Conservation (phyloP, 1,139 yeast genomes). For the Taiozyma onychis region DNA sequence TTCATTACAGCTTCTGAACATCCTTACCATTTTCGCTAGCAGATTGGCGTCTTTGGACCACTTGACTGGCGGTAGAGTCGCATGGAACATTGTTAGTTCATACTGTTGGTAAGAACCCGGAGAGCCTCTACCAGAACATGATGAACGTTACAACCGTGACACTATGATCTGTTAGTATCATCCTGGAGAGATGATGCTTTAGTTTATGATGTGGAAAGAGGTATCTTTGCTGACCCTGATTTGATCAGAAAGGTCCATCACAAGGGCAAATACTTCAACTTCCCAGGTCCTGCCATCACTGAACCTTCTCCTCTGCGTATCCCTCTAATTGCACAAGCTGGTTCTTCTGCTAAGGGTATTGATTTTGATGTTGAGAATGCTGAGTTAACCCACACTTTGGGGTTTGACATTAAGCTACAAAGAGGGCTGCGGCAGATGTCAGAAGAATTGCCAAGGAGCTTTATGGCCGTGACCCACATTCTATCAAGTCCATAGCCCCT, state of each 20-base stretch:
- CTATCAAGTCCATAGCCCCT: conserved; percentile 31
- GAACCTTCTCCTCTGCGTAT: conserved; percentile 41
- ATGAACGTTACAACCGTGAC: conserved; percentile 36
- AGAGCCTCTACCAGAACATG: conserved; percentile 33
- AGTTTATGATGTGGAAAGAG: conserved; percentile 27
- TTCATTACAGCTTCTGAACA: conserved; percentile 40
- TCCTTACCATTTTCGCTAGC: conserved; percentile 39
- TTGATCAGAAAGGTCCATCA: conserved; percentile 34
- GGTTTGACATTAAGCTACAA: conserved; percentile 27
- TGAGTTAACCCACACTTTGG: conserved; percentile 32
- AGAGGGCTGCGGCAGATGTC: conserved; percentile 21
- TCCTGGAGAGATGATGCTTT: conserved; percentile 42
- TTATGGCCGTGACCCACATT: conserved; percentile 30
- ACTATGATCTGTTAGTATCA: conserved; percentile 34
- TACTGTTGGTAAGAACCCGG: conserved; percentile 36
- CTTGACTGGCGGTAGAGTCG: conserved; percentile 39
- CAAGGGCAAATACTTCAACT: conserved; percentile 33
- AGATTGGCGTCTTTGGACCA: conserved; percentile 39
- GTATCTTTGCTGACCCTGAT: conserved; percentile 35
- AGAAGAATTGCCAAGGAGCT: conserved; percentile 28
- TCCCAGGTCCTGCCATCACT: conserved; percentile 38
- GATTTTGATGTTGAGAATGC: conserved; percentile 42
- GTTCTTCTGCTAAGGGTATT: conserved; percentile 38
- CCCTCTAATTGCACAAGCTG: conserved; percentile 43
- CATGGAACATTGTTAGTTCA: conserved; percentile 40